These are phyloP conservation scores for Ogataea ramenticola DNA, from an alignment of 805 yeast genomes.

Conservation along the genomic window DNA sequence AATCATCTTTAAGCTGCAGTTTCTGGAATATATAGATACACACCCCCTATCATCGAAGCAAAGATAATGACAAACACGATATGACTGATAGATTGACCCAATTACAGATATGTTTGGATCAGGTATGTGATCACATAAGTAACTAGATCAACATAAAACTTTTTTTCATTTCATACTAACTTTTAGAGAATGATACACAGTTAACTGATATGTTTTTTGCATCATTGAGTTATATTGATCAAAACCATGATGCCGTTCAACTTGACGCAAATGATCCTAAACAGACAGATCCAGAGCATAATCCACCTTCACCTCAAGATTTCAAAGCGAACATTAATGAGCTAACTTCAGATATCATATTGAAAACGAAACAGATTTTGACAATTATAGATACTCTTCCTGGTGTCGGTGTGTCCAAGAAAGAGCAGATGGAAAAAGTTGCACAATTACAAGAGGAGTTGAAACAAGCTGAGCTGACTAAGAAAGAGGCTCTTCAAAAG, in stretches of 20 bases:
- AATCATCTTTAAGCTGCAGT: too few species aligned
- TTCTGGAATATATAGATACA: too few species aligned
- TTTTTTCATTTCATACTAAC: conserved; percentile 11
- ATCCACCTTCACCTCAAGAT: conserved; percentile 29
- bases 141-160: too few species aligned
- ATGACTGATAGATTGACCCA: conserved; percentile 90
- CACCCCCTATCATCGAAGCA: background rate
- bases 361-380: conserved; percentile 81
- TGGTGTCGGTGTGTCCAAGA: conserved; percentile 81
- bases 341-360: conserved; percentile 73
- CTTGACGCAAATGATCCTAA: conserved; percentile 42
- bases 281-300: conserved; percentile 55
- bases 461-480: conserved; percentile 48
- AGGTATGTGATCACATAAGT: conserved; percentile 31
- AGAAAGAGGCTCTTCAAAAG: conserved; percentile 48
- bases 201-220: conserved; percentile 76
- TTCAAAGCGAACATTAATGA: conserved; percentile 54
- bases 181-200: conserved; percentile 11
- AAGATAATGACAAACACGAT: background rate
- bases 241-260: conserved; percentile 57
- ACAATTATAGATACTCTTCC: conserved; percentile 85
- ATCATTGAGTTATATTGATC: conserved; percentile 71
- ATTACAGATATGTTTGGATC: conserved; percentile 82
- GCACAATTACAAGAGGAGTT: conserved; percentile 56
- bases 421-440: conserved; percentile 62